Evolutionary conservation across 306 rosid species (phyloP).

Genomic region (Pterocarpus santalinus): DNA sequence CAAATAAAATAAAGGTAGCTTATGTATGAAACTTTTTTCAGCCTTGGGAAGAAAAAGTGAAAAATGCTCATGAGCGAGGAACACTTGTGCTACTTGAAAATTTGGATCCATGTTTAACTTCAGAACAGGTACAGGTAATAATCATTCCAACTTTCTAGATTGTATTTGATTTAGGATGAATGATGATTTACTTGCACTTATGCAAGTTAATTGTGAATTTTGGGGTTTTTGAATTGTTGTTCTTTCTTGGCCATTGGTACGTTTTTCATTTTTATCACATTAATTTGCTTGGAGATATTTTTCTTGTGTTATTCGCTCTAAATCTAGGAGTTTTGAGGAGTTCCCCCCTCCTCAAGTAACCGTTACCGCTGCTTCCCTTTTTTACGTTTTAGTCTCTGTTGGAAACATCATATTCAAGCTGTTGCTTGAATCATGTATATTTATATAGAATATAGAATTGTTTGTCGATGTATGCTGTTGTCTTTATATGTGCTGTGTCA

Average conservation of each 20-base stretch:
- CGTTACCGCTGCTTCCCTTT: no score
- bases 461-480: constrained; percentile 3
- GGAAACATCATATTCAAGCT: not conserved
- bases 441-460: not conserved
- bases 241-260: not conserved
- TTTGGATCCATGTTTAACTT: constrained; percentile 80
- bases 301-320: not conserved
- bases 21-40: constrained; percentile 50
- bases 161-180: constrained; percentile 30
- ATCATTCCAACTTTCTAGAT: constrained; percentile 30
- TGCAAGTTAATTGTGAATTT: constrained; percentile 1
- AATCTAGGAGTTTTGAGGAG: not conserved
- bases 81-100: constrained; percentile 80
- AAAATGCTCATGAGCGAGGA: constrained; percentile 70
- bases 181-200: constrained; percentile 13
- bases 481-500: constrained; percentile 19
- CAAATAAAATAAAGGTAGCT: constrained; percentile 28
- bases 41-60: constrained; percentile 87
- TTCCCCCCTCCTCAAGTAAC: no score
- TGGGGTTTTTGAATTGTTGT: constrained; percentile 1
- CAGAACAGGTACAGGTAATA: constrained; percentile 84
- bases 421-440: constrained; percentile 11
- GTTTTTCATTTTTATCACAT: not conserved
- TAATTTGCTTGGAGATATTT: not conserved
- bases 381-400: no score